Evolutionary conservation across 2,329 filamentous ascomycete genomes (phyloP), one percentile per base, ranked within the genome.

Genomic region (Alternaria incomplexa): DNA sequence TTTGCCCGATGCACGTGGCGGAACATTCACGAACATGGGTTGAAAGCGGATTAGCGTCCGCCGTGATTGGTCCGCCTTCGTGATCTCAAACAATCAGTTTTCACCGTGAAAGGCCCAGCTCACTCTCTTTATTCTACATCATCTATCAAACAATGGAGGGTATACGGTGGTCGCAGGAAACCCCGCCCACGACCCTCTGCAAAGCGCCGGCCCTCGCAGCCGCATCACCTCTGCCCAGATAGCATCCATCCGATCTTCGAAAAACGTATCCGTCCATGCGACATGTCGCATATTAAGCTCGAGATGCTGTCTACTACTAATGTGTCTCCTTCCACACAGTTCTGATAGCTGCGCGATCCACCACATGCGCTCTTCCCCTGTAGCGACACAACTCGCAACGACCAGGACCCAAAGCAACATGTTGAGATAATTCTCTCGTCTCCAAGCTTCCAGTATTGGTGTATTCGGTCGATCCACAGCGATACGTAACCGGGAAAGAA

Each of bases 191-290:
- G 6, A n/a, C n/a, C 15, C 40, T 2, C 17, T 56, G 40, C 11
- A 23, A 4, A 30, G 40, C 6, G 20, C 25, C 8, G 6, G 23
- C 5, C 26, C 20, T 51, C 32, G 20, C 15, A 17, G 12, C 23
- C 13, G 26, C n/a, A 46, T 43, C 47, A 58, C 32, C 5, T 62
- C 54, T 20, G 40, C 47, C 59, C 59, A 62, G 6, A 73, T 58
- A 1, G 28, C 48, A 7, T 58, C 28, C 9, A 73, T 23, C 20
- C 51, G 53, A 26, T 53, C 56, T 13, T 55, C 56, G 44, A 75
- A 73, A 43, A 65, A 68, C 0, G 53, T 23, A 52, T 74, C 70
- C 6, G 68, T 70, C 72, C 71, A 76, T n/a, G 72, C 71, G 1
- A 75, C 66, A 23, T 59, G 50, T 45, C 62, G 56, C 55, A 76